A percentile compares a stretch with the other conserved stretches of the same genome.
phyloP scores from a whole-genome alignment of 2,329 filamentous ascomycete genomes.

The Hirsutella minnesotensis region DNA sequence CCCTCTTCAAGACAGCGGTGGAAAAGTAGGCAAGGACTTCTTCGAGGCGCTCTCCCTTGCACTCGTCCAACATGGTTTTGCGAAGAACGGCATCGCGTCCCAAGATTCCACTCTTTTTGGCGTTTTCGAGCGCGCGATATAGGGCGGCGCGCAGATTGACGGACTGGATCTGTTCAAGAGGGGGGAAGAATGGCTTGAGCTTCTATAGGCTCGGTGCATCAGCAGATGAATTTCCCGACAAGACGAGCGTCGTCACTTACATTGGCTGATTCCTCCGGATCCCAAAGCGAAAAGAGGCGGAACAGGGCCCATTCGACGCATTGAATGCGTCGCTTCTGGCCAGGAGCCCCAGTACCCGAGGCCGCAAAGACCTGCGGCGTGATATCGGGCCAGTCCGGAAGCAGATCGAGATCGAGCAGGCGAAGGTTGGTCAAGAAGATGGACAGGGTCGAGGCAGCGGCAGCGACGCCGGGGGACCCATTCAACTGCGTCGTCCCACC shows the following conservation, averaged over 20 bases:
- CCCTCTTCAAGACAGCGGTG: constrained; percentile 65
- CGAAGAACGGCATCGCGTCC: constrained; percentile 70
- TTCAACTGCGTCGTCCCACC: background rate
- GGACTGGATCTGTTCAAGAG: constrained; percentile 80
- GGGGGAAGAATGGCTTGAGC: constrained; percentile 81
- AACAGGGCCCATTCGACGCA: constrained; percentile 87
- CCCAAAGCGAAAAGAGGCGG: constrained; percentile 75
- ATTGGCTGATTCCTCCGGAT: constrained; percentile 61
- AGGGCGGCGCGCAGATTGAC: constrained; percentile 79
- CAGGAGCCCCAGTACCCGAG: constrained; percentile 50
- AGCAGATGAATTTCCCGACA: background rate
- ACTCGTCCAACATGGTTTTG: constrained; percentile 96
- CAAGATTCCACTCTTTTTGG: constrained; percentile 78
- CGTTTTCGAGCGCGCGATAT: constrained; percentile 66
- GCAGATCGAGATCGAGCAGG: constrained; percentile 66
- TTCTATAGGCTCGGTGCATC: constrained; percentile 41
- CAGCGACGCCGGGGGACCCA: constrained; percentile 1
- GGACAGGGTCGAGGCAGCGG: constrained; percentile 12
- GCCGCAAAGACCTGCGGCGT: constrained; percentile 54
- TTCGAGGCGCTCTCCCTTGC: constrained; percentile 80
- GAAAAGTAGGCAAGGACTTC: constrained; percentile 80
- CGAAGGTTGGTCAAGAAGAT: constrained; percentile 71
- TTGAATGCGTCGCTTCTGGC: constrained; percentile 72
- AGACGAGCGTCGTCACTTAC: constrained; percentile 28
- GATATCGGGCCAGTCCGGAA: constrained; percentile 71